Percentiles rank a stretch among this genome's conserved stretches.
phyloP scores from a whole-genome alignment of 768 basidiomycete genomes.

The Lentinus tigrinus region DNA sequence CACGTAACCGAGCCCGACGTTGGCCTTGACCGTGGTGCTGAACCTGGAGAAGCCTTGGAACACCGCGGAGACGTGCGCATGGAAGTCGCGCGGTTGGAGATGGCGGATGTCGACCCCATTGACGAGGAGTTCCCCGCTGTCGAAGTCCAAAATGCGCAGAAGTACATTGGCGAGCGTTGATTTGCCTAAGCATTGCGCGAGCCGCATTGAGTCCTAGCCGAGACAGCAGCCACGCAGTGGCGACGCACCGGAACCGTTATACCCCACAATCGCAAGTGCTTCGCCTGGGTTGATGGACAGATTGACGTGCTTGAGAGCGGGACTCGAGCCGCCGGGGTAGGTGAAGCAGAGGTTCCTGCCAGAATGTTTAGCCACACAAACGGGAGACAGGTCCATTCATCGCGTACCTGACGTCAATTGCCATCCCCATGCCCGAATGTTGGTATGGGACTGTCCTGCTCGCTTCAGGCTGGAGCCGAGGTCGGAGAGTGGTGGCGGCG shows the following conservation, averaged over 20 bases:
- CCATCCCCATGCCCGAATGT: conserved; percentile 54
- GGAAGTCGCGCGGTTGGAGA: conserved; percentile 68
- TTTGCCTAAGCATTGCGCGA: conserved; percentile 54
- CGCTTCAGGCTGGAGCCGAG: conserved; percentile 60
- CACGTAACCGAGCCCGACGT: conserved; percentile 82
- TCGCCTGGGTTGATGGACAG: conserved; percentile 74
- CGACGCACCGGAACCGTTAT: conserved; percentile 74
- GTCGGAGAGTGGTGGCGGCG: conserved; percentile 70
- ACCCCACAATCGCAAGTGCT: conserved; percentile 82
- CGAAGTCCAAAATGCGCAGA: conserved; percentile 76
- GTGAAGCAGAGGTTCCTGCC: conserved; percentile 66
- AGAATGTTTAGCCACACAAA: conserved; percentile 7
- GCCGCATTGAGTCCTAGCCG: neutral
- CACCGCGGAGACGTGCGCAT: conserved; percentile 72
- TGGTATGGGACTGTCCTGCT: conserved; percentile 52
- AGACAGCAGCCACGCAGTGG: neutral
- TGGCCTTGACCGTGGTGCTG: conserved; percentile 74
- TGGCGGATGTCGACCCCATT: conserved; percentile 70
- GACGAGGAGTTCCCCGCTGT: conserved; percentile 63
- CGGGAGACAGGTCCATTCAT: neutral
- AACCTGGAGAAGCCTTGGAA: conserved; percentile 88
- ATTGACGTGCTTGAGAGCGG: conserved; percentile 68
- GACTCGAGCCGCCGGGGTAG: conserved; percentile 71
- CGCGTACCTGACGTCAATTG: conserved; percentile 65
- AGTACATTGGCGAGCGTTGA: conserved; percentile 84